Evolutionary conservation across 371 early-diverging fungal species (phyloP).

Genomic region (Saksenaea oblongispora): DNA sequence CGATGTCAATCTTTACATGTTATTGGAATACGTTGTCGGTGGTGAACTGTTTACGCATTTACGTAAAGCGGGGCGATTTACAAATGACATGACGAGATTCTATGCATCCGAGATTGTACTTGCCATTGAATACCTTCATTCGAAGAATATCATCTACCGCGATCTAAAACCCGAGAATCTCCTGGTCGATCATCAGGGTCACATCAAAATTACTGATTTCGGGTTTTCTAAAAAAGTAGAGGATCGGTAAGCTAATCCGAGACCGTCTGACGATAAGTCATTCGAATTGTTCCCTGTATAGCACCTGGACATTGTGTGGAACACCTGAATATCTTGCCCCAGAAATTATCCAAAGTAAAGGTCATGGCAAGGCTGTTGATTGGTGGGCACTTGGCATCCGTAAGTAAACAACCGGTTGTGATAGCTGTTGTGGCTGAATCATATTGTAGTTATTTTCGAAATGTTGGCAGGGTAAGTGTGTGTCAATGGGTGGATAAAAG

Average conservation of each 20-base stretch:
- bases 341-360: slow-evolving; percentile 97
- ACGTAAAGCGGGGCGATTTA: slow-evolving; percentile 77
- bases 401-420: slow-evolving; percentile 28
- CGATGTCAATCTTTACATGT: slow-evolving; percentile 76
- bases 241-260: slow-evolving; percentile 27
- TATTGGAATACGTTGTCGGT: slow-evolving; percentile 90
- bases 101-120: slow-evolving; percentile 64
- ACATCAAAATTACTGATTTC: slow-evolving; percentile 94
- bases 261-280: slow-evolving; percentile 4
- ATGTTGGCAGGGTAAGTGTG: slow-evolving; percentile 80
- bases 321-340: slow-evolving; percentile 98
- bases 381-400: slow-evolving; percentile 98
- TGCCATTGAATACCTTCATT: slow-evolving; percentile 81
- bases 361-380: slow-evolving; percentile 97
- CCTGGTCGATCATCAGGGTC: slow-evolving; percentile 80
- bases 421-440: background rate
- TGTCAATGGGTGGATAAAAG: background rate
- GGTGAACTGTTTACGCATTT: slow-evolving; percentile 90
- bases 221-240: slow-evolving; percentile 82
- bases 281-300: slow-evolving; percentile 14
- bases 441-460: slow-evolving; percentile 82
- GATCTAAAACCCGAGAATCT: slow-evolving; percentile 89
- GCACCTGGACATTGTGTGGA: slow-evolving; percentile 96
- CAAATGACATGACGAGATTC: slow-evolving; percentile 77
- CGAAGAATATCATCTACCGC: slow-evolving; percentile 80